These are phyloP conservation scores for Naumovozyma dairenensis DNA, from an alignment of 805 yeast genomes.

Conservation along the genomic window DNA sequence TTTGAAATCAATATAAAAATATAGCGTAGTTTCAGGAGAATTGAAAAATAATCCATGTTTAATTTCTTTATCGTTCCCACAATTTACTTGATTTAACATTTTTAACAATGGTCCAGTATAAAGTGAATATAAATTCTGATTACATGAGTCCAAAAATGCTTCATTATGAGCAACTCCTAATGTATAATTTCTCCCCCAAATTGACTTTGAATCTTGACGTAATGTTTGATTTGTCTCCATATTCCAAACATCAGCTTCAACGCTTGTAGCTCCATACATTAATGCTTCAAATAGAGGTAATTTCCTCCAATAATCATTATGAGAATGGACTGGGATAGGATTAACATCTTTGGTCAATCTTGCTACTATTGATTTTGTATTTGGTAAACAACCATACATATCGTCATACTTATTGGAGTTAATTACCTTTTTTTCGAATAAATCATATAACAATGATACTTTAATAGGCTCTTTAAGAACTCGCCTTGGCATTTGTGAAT, in stretches of 20 bases:
- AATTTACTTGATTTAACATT: conserved; percentile 42
- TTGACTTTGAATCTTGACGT: conserved; percentile 27
- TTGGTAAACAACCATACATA: conserved; percentile 11
- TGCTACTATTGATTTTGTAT: conserved; percentile 10
- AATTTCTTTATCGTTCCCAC: conserved; percentile 12
- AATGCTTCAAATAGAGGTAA: conserved; percentile 51
- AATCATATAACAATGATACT: neutral
- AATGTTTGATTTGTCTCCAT: conserved; percentile 4
- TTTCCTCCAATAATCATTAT: conserved; percentile 59
- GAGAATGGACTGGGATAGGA: conserved; percentile 42
- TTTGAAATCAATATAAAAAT: conserved; percentile 56
- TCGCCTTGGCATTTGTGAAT: neutral
- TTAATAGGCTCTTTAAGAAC: neutral
- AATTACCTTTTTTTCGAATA: too few species aligned
- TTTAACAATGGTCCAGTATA: conserved; percentile 45
- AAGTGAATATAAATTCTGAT: conserved; percentile 37
- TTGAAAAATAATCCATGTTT: conserved; percentile 36
- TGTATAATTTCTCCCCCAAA: conserved; percentile 28
- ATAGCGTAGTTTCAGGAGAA: conserved; percentile 40
- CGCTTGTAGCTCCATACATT: conserved; percentile 40
- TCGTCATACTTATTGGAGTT: too few species aligned
- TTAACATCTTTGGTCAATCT: conserved; percentile 20
- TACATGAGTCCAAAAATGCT: conserved; percentile 33
- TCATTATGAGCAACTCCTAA: conserved; percentile 57
- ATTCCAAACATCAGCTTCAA: conserved; percentile 62